phyloP scores from a whole-genome alignment of 345 rosid genomes.

The Acer yangbiense region DNA sequence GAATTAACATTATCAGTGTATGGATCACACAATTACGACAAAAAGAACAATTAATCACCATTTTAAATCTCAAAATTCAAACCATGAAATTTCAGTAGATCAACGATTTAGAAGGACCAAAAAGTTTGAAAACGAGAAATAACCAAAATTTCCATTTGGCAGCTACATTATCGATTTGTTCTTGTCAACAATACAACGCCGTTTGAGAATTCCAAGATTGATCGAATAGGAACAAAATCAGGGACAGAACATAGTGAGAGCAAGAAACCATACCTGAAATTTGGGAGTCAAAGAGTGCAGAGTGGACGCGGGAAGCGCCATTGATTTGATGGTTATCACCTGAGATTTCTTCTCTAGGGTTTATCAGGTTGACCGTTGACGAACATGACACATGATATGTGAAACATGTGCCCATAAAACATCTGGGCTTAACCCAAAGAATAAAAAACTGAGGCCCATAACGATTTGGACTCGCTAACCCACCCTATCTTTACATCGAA shows the following conservation, averaged over 20 bases:
- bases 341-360: slow-evolving; percentile 24
- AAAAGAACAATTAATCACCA: background rate
- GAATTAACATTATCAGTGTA: background rate
- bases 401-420: background rate
- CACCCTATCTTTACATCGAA: too few species aligned
- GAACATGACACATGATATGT: background rate
- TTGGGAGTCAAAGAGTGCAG: slow-evolving; percentile 11
- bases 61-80: background rate
- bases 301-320: slow-evolving; percentile 35
- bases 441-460: background rate
- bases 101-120: background rate
- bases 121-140: background rate
- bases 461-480: background rate
- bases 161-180: too few species aligned
- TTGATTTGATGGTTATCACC: slow-evolving; percentile 12
- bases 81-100: background rate
- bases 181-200: too few species aligned
- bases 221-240: too few species aligned
- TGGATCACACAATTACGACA: background rate
- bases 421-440: background rate
- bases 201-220: too few species aligned
- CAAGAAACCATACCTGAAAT: slow-evolving; percentile 24
- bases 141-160: too few species aligned
- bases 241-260: background rate
- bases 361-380: background rate